Base-by-base conservation (phyloP, 345 rosid genomes). In the Leavenworthia alabamica region DNA sequence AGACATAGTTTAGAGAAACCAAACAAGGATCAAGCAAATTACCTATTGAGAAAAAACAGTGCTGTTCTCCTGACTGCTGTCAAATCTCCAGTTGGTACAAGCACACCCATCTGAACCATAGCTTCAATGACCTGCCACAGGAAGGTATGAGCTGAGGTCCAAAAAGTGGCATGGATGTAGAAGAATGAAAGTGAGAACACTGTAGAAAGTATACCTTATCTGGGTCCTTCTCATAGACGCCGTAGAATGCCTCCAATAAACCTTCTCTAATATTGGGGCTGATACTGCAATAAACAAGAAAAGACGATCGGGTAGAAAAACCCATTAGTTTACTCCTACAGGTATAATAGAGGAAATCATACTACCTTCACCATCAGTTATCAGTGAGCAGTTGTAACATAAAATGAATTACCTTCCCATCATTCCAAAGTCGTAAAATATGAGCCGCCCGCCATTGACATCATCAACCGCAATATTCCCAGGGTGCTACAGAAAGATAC, bases 71-170 rank as follows among this genome's bases (percentile, higher is more conserved):
- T 80, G 67, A 93, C 84, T 60, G 99, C 93, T 46, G 99, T 93
- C 85, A 83, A 78, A 70, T 93, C 99, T 63, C 99, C 99, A 29
- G 99, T 93, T 47, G 99, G 99, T 43, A 93, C 99, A 71, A 93
- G 97, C 60, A 93, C 99, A 60, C 99, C 99, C 99, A 93, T 93
- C 77, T 89, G 99, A 75, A 89, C 57, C 99, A 89, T 89, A 66
- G 99, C 84, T 68, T 86, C 78, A 73, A 93, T 88, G 66, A 93
- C 97, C 71, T 65, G 63, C 36, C 43, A 59, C 62, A 53, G 20
- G 15, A 43, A 69, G 56, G 17, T 50, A 70, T 52, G 41, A 60
- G 68, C 54, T 73, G 53, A 40, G 53, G 6, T 63, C 24, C 46
- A 3, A 40, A 62, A 29, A 39, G 39, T 7, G 11, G 46, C 56